These are phyloP conservation scores for Diospyros kaki DNA, from an alignment of 148 eudicot genomes.

Conservation along the genomic window DNA sequence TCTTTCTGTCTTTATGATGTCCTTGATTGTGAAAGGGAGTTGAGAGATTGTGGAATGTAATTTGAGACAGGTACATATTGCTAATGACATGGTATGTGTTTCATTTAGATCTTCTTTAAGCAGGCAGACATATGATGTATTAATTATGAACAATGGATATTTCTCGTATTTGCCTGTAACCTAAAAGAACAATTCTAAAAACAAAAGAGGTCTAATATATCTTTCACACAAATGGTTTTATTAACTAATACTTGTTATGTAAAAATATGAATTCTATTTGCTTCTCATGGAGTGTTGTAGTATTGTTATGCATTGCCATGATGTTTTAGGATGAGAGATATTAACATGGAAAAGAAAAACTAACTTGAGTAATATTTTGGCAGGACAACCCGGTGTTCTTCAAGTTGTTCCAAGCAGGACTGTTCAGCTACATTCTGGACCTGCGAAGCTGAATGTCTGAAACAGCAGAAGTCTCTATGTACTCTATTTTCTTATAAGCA, in stretches of 20 bases:
- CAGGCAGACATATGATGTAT: neutral
- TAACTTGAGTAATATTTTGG: conserved; percentile 1
- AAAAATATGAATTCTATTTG: neutral
- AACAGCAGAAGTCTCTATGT: neutral
- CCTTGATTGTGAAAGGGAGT: too few relatives aligned
- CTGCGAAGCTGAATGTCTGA: conserved; percentile 17
- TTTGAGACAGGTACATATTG: too few relatives aligned
- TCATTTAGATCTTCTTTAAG: too few relatives aligned
- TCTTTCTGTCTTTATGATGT: too few relatives aligned
- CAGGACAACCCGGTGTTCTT: conserved; percentile 88
- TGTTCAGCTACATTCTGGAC: conserved; percentile 68
- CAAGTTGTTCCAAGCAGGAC: conserved; percentile 64
- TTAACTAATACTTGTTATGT: neutral
- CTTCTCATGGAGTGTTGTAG: neutral
- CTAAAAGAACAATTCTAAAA: neutral
- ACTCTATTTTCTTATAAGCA: neutral
- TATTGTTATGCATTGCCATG: neutral
- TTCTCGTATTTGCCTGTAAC: neutral
- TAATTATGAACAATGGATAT: neutral
- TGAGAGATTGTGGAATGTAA: too few relatives aligned
- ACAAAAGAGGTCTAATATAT: neutral
- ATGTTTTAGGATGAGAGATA: neutral
- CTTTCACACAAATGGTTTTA: neutral
- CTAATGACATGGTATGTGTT: too few relatives aligned
- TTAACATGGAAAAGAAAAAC: neutral